A percentile compares a stretch with the other conserved stretches of the same genome.
phyloP scores from a whole-genome alignment of 805 yeast species.

The Candida easanensis region DNA sequence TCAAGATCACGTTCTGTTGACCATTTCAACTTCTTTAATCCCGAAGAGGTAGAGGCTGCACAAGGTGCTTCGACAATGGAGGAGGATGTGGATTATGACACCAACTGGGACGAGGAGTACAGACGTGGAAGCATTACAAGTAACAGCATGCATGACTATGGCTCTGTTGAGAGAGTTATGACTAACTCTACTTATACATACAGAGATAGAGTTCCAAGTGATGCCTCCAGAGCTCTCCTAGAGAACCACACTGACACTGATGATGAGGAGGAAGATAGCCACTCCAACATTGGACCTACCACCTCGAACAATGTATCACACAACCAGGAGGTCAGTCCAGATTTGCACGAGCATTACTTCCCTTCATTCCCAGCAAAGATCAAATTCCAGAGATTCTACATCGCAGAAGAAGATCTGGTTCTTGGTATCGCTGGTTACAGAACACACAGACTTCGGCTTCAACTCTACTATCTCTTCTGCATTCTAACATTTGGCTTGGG shows the following conservation, averaged over 20 bases:
- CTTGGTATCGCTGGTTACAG: slow-evolving; percentile 91
- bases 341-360: slow-evolving; percentile 43
- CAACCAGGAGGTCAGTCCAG: slow-evolving; percentile 26
- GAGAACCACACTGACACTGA: slow-evolving; percentile 26
- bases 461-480: slow-evolving; percentile 53
- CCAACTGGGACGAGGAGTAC: slow-evolving; percentile 66
- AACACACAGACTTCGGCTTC: slow-evolving; percentile 44
- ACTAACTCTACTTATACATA: slow-evolving; percentile 34
- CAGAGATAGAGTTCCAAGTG: slow-evolving; percentile 38
- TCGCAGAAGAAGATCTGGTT: slow-evolving; percentile 94
- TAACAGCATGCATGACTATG: slow-evolving; percentile 23
- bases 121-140: slow-evolving; percentile 34
- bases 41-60: slow-evolving; percentile 80
- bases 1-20: slow-evolving; percentile 34
- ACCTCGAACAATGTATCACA: slow-evolving; percentile 20
- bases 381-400: slow-evolving; percentile 76
- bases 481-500: slow-evolving; percentile 65
- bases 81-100: slow-evolving; percentile 64
- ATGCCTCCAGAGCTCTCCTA: slow-evolving; percentile 30
- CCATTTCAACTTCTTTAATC: slow-evolving; percentile 76
- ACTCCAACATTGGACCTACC: slow-evolving; percentile 27
- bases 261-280: slow-evolving; percentile 36
- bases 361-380: slow-evolving; percentile 41
- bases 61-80: slow-evolving; percentile 83
- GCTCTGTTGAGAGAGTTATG: slow-evolving; percentile 22